Percentiles rank a stretch among this genome's conserved stretches.
Evolutionary conservation across 1,284 basidiomycete species (phyloP).

Genomic region (Malassezia yamatoensis): DNA sequence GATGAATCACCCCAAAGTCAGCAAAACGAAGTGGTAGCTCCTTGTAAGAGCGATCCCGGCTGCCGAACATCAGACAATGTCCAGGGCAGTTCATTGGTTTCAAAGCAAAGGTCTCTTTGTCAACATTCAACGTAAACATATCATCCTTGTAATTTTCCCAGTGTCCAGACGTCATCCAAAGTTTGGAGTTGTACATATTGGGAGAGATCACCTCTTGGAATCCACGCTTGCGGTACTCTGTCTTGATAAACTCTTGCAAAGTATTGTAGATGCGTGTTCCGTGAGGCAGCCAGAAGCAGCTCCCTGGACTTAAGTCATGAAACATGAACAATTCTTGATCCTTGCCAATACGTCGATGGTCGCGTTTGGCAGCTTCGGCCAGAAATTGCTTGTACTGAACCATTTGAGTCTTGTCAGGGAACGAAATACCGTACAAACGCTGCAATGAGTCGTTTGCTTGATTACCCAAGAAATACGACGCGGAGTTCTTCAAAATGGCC

Average conservation of each 20-base stretch:
- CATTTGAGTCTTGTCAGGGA: slow-evolving; percentile 94
- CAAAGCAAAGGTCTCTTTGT: slow-evolving; percentile 62
- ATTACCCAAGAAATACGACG: slow-evolving; percentile 96
- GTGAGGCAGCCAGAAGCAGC: slow-evolving; percentile 92
- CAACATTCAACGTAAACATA: slow-evolving; percentile 88
- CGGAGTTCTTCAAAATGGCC: slow-evolving; percentile 62
- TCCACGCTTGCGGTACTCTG: slow-evolving; percentile 52
- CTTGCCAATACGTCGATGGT: slow-evolving; percentile 67
- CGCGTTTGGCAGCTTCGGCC: slow-evolving; percentile 89
- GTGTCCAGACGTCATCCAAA: slow-evolving; percentile 97
- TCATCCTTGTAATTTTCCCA: slow-evolving; percentile 82
- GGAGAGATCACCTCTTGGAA: slow-evolving; percentile 70
- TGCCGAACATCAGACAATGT: slow-evolving; percentile 91
- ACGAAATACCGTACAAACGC: slow-evolving; percentile 95
- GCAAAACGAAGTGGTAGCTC: slow-evolving; percentile 95
- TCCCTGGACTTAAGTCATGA: slow-evolving; percentile 88
- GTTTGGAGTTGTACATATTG: slow-evolving; percentile 91
- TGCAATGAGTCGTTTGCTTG: slow-evolving; percentile 88
- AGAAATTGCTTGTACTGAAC: slow-evolving; percentile 92
- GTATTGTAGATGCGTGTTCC: slow-evolving; percentile 95
- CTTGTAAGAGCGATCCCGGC: slow-evolving; percentile 83
- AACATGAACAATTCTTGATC: slow-evolving; percentile 93
- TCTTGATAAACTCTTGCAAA: slow-evolving; percentile 67
- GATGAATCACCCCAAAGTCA: slow-evolving; percentile 93
- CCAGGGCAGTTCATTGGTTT: slow-evolving; percentile 99